Base-by-base conservation (phyloP, 2,329 filamentous ascomycete species). In the Paradendryphiella salina region DNA sequence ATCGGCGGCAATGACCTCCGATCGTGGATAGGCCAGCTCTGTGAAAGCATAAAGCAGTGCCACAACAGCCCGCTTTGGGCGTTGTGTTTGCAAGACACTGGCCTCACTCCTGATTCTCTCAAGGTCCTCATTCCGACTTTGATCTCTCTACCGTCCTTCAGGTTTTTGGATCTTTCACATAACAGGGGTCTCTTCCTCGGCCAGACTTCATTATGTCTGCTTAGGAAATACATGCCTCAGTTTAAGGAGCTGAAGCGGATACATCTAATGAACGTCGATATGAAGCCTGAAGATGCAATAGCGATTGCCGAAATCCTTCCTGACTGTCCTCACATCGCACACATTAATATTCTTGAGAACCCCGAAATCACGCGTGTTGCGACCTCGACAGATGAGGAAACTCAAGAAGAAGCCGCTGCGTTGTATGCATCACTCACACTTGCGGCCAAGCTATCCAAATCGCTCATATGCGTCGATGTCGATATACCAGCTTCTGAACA, bases 341-440 rank as follows among this genome's bases (percentile, higher is more conserved):
- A 97, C 74, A 80, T 99, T 57, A 94, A 87, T 65, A 82, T 97
- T 3, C 76, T 96, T 32, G 89, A 94, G 60, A 99, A 99, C 63
- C 80, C 85, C 0, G 81, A 85, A 53, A 77, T 96, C 4, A 78
- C 82, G 17, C 82, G 82, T 38, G 80, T 96, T 18, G 87, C 90
- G 4, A 82, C 85, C 53, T 88, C 90, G 0, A 88, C 81, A 42
- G 89, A 89, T 5, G 90, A 94, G 63, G 85, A 85, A 49, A 82
- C 80, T 1, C 90, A 96, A 71, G 93, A 97, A 74, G 93, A 97
- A 73, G 93, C 94, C 0, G 96, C 90, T 63, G 94, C 94, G 1
- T 76, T 97, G 5, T 97, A 96, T 70, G 91, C 94, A 1, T 96
- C 92, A 1, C 80, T 97, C 15, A 87, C 96, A 76, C 89, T 91